phyloP scores from a whole-genome alignment of 179 eudicot species.

The Silene noctiflora region DNA sequence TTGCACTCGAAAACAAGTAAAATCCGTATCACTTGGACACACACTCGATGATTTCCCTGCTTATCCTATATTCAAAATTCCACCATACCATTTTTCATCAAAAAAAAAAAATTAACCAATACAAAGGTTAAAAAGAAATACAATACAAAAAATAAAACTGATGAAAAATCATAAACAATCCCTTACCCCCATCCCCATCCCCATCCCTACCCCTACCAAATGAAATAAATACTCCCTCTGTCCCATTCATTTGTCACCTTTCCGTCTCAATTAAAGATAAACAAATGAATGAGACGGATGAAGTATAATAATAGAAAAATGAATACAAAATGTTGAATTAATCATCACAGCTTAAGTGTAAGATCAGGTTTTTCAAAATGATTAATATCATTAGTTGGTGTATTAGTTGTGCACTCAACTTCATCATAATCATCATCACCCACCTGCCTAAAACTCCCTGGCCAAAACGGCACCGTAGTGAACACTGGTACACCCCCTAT shows the following conservation, averaged over 20 bases:
- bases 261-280: too few species aligned
- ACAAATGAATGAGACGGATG: too few species aligned
- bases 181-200: neutral
- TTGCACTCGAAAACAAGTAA: neutral
- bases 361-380: slow-evolving; percentile 30
- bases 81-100: neutral
- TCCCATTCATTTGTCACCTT: too few species aligned
- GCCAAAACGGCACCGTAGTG: slow-evolving; percentile 42
- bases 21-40: neutral
- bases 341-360: slow-evolving; percentile 29
- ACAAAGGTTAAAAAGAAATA: neutral
- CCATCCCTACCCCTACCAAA: neutral
- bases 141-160: neutral
- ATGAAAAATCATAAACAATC: slow-evolving; percentile 2
- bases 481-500: slow-evolving; percentile 28
- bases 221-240: neutral
- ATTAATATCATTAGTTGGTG: slow-evolving; percentile 11
- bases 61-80: neutral
- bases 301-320: neutral
- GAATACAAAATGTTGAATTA: neutral
- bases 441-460: slow-evolving; percentile 34
- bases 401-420: slow-evolving; percentile 28
- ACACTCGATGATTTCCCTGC: neutral
- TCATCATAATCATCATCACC: slow-evolving; percentile 18
- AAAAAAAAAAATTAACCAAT: neutral